Evolutionary conservation across 2,329 filamentous ascomycete species (phyloP).

Genomic region (Aspergillus terreus): DNA sequence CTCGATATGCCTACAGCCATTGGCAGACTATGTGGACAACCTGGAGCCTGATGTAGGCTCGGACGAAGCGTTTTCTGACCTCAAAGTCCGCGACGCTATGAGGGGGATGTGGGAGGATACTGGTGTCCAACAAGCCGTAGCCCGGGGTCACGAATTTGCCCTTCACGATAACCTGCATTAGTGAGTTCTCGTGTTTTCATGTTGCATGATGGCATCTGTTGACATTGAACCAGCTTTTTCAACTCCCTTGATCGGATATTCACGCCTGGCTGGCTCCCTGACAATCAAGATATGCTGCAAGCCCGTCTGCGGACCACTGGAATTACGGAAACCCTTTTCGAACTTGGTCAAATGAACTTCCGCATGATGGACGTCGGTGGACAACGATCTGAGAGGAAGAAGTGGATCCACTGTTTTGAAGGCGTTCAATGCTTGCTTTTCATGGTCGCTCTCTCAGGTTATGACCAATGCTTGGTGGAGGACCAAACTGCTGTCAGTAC

Average conservation of each 20-base stretch:
- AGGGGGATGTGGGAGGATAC: conserved; percentile 77
- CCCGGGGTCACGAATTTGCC: conserved; percentile 93
- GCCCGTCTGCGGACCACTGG: conserved; percentile 88
- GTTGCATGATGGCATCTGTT: conserved; percentile 8
- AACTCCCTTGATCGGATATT: conserved; percentile 72
- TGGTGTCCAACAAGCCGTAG: conserved; percentile 82
- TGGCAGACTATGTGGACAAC: conserved; percentile 71
- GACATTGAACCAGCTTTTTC: conserved; percentile 65
- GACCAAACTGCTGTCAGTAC: conserved; percentile 88
- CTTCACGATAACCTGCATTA: conserved; percentile 94
- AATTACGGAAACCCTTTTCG: conserved; percentile 93
- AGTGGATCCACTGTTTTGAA: conserved; percentile 97
- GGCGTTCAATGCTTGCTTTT: conserved; percentile 91
- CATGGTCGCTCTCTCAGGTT: conserved; percentile 90
- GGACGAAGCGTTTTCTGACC: conserved; percentile 71
- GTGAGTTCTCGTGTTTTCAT: conserved; percentile 51
- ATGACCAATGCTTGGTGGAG: conserved; percentile 93
- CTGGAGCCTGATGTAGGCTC: conserved; percentile 74
- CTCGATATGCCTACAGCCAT: conserved; percentile 52
- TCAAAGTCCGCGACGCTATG: conserved; percentile 66
- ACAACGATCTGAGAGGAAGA: conserved; percentile 89
- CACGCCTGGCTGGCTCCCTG: conserved; percentile 74
- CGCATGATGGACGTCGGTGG: conserved; percentile 96
- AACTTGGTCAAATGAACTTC: conserved; percentile 86
- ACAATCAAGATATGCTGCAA: conserved; percentile 90